Conservation (phyloP, 148 eudicot species). For the Amaranthus hypochondriacus region DNA sequence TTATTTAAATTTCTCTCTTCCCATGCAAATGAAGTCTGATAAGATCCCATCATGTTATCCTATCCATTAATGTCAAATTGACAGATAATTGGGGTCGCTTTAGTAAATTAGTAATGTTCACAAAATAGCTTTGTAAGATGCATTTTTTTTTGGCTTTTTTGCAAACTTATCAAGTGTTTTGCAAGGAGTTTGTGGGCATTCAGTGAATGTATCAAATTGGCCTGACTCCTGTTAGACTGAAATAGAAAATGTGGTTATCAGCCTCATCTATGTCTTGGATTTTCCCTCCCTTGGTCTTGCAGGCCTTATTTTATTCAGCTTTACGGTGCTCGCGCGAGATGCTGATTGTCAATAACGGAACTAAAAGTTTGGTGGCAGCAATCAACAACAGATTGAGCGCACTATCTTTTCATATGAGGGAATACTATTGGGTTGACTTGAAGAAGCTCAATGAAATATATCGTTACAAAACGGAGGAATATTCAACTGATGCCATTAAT, state of each 20-base stretch:
- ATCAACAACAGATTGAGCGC: conserved; percentile 69
- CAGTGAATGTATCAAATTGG: neutral
- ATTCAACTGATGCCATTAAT: conserved; percentile 81
- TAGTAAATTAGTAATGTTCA: neutral
- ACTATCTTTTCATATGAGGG: conserved; percentile 78
- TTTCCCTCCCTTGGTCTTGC: conserved; percentile 9
- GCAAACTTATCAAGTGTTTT: neutral
- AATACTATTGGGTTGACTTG: conserved; percentile 84
- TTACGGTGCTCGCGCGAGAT: conserved; percentile 76
- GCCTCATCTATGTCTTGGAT: conserved; percentile 7
- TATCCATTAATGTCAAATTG: neutral
- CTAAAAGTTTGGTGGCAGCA: conserved; percentile 58
- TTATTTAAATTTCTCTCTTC: neutral
- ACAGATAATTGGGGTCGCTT: neutral
- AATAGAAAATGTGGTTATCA: neutral
- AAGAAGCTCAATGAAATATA: conserved; percentile 82
- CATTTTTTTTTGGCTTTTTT: neutral
- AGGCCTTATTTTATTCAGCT: conserved; percentile 89
- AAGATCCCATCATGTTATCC: neutral
- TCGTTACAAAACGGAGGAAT: conserved; percentile 91
- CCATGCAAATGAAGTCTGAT: neutral
- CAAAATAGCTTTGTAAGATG: neutral
- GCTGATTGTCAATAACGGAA: conserved; percentile 59
- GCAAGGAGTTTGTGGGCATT: neutral
- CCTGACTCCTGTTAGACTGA: neutral